Base-by-base conservation (phyloP, 176 grass and related monocot genomes). In the Urochloa ruziziensis region DNA sequence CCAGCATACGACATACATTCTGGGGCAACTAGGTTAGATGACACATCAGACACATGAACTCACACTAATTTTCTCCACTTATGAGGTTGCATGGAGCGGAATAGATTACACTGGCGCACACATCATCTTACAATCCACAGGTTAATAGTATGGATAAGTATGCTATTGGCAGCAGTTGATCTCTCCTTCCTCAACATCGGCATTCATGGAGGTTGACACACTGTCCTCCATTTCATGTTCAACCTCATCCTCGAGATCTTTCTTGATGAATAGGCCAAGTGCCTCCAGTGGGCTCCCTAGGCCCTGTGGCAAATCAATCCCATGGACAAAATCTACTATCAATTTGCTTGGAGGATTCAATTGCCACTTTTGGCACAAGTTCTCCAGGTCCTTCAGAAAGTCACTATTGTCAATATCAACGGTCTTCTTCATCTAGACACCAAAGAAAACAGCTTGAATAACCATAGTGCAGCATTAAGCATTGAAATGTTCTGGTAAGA, bases 351-450 rank as follows among this genome's bases (percentile, higher is more conserved):
- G 71, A 29, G 47, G 86, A 60, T 72, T 86, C 10, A 78, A 42
- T 36, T 88, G 70, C 67, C 80, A 87, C 44, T 79, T 80, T 18
- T 75, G 86, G 80, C 84, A 84, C n/a, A 94, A 52, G 6, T 81
- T 89, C 39, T 89, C 86, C 32, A 94, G 37, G 71, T 94, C 94
- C 68, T 92, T 88, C 48, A 94, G 39, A 56, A 94, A 43, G 46
- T 93, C 67, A 25, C 81, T 93, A 24, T 97, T 97, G 63, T 97
- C 95, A 67, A 97, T 92, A 48, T 97, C 90, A n/a, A 94, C 86
- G 1, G 95, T 97, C 78, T 92, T 97, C 81, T 97, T 86, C 82
- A 97, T 88, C 95, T 97, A 66, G 62, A 88, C 2, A 44, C 57
- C 62, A 58, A 83, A 73, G 57, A 60, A 61, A 11, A 81, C n/a